Base-by-base conservation (phyloP, 139 green algal genomes). In the Tetraselmis chui region DNA sequence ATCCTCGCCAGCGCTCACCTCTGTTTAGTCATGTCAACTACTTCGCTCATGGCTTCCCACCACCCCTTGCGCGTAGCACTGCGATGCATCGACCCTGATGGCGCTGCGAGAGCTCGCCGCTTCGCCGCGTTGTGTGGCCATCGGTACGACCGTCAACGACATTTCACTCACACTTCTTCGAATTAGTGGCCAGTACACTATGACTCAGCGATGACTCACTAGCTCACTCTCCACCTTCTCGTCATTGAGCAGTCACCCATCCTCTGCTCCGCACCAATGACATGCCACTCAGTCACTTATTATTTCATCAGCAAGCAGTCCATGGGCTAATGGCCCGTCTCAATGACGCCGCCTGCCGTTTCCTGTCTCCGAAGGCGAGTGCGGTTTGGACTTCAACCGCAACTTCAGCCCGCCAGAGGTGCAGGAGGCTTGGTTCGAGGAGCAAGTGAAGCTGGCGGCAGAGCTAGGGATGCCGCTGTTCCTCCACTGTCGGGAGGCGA, bases 311-410 rank as follows among this genome's bases (percentile, higher is more conserved):
- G 1, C 31, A 74, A 75, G 0, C 30, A 5, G 18, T 2, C 78
- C n/a, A n/a, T n/a, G n/a, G n/a, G n/a, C n/a, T n/a, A n/a, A n/a
- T n/a, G n/a, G n/a, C n/a, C n/a, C n/a, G n/a, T n/a, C n/a, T n/a
- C n/a, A n/a, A n/a, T n/a, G n/a, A n/a, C n/a, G n/a, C n/a, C n/a
- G 45, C 45, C 1, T 23, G 22, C 31, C 22, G 29, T 74, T 75
- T 31, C 31, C 2, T 1, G 25, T 81, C 25, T 1, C 81, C 11
- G 59, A 45, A 89, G 89, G 92, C 1, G 93, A 96, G 80, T 93
- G 88, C 77, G 93, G 93, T 0, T 86, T 96, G 1, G 93, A 96
- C 85, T 96, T 94, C 89, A 93, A 95, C 77, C 86, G 93, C 26
- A 95, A 94, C 82, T 96, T 94, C 81, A 90, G 82, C 59, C 89